Evolutionary conservation across 1,139 yeast genomes (phyloP).

Genomic region (Sugiyamaella pinicola): DNA sequence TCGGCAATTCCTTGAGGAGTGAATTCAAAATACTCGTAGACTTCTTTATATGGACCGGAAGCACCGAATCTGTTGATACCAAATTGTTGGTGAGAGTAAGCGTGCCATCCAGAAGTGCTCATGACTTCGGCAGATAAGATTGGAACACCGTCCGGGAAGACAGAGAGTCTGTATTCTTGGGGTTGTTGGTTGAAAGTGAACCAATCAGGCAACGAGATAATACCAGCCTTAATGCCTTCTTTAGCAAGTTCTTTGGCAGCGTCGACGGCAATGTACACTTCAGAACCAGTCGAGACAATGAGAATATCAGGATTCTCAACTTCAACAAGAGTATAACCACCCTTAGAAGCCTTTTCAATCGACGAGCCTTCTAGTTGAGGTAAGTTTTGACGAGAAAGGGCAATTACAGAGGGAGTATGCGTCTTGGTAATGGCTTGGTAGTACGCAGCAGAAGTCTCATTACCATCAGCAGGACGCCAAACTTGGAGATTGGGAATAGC

Average conservation of each 20-base stretch:
- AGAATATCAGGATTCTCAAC: constrained; percentile 69
- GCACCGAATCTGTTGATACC: constrained; percentile 98
- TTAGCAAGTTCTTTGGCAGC: constrained; percentile 71
- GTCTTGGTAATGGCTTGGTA: constrained; percentile 69
- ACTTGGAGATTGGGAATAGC: constrained; percentile 93
- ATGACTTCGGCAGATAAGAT: constrained; percentile 92
- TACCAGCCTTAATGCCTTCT: constrained; percentile 72
- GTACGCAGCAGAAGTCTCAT: constrained; percentile 98
- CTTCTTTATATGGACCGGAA: constrained; percentile 85
- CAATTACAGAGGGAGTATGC: constrained; percentile 84
- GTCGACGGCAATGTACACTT: constrained; percentile 81
- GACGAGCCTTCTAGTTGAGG: constrained; percentile 95
- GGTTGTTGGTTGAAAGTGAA: constrained; percentile 85
- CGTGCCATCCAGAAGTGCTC: constrained; percentile 91
- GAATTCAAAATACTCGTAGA: constrained; percentile 85
- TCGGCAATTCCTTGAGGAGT: constrained; percentile 91
- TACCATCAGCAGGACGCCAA: constrained; percentile 99
- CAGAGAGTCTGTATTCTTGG: constrained; percentile 74
- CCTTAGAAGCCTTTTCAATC: constrained; percentile 88
- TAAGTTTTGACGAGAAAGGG: constrained; percentile 95
- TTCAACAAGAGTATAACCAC: constrained; percentile 82
- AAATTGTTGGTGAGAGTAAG: constrained; percentile 95
- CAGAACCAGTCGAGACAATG: constrained; percentile 93
- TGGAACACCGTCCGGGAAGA: constrained; percentile 94
- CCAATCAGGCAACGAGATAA: constrained; percentile 95